Percentiles rank a stretch among this genome's conserved stretches.
Evolutionary conservation across 371 early-diverging fungal genomes (phyloP).

Genomic region (Circinella umbellata): DNA sequence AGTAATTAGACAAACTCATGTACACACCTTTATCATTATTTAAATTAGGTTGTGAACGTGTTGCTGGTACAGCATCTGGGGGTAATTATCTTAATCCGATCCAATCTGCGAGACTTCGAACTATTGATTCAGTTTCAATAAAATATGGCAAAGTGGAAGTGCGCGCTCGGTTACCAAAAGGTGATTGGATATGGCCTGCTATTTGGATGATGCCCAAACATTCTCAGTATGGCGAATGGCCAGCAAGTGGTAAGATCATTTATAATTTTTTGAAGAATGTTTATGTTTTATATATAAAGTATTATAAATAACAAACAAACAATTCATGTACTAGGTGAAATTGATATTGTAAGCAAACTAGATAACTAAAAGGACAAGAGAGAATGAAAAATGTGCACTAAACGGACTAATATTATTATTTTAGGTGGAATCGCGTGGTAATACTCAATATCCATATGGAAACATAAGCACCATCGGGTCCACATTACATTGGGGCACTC

Average conservation of each 20-base stretch:
- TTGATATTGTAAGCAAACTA: constrained; percentile 44
- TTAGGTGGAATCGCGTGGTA: constrained; percentile 67
- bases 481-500: constrained; percentile 70
- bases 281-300: background rate
- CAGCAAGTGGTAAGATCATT: constrained; percentile 68
- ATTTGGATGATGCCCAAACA: constrained; percentile 77
- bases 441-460: constrained; percentile 50
- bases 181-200: constrained; percentile 75
- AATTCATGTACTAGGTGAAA: constrained; percentile 34
- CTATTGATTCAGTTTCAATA: constrained; percentile 53
- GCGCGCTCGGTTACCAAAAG: constrained; percentile 65
- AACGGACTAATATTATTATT: background rate
- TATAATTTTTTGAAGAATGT: constrained; percentile 15
- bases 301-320: too few species aligned
- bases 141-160: constrained; percentile 70
- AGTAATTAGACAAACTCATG: too few species aligned
- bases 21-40: background rate
- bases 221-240: constrained; percentile 73
- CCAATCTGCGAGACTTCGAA: constrained; percentile 62
- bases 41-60: constrained; percentile 56
- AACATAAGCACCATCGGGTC: constrained; percentile 54
- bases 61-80: constrained; percentile 44
- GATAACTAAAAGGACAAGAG: too few species aligned
- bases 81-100: constrained; percentile 70
- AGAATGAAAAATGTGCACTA: too few species aligned